Evolutionary conservation across 495 filamentous ascomycete species (phyloP).

Genomic region (Xylaria telfairii): DNA sequence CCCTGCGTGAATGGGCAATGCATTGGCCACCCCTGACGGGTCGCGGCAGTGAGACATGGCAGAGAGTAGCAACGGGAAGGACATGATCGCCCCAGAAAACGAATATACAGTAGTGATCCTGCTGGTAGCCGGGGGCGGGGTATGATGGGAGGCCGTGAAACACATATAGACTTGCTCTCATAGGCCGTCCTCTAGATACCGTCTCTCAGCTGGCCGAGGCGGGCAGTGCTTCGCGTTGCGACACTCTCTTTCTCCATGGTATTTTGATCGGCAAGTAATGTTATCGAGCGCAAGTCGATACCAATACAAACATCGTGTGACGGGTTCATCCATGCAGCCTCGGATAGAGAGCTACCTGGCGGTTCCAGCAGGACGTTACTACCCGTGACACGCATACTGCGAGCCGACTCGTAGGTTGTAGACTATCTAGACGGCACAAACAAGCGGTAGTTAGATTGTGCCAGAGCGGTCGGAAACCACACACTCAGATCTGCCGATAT

Average conservation of each 20-base stretch:
- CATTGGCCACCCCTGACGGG: background rate
- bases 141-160: conserved; percentile 10
- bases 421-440: background rate
- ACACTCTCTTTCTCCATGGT: background rate
- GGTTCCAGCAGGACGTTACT: conserved; percentile 7
- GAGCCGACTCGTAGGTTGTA: background rate
- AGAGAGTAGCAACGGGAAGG: background rate
- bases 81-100: conserved; percentile 2
- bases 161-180: conserved; percentile 3
- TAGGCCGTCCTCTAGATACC: conserved; percentile 1
- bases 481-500: conserved; percentile 12
- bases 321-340: conserved; percentile 7
- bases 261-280: background rate
- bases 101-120: background rate
- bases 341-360: conserved; percentile 19
- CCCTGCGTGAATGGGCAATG: conserved; percentile 22
- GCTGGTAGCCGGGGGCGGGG: conserved; percentile 4
- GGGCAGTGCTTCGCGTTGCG: background rate
- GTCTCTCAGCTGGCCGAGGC: conserved; percentile 1
- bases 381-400: conserved; percentile 15
- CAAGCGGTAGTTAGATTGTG: conserved; percentile 7
- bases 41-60: background rate
- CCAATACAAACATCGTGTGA: conserved; percentile 11
- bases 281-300: conserved; percentile 4
- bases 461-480: background rate